Percentiles rank a stretch among this genome's conserved stretches.
phyloP scores from a whole-genome alignment of 306 rosid genomes.

The Gynostemma pentaphyllum region DNA sequence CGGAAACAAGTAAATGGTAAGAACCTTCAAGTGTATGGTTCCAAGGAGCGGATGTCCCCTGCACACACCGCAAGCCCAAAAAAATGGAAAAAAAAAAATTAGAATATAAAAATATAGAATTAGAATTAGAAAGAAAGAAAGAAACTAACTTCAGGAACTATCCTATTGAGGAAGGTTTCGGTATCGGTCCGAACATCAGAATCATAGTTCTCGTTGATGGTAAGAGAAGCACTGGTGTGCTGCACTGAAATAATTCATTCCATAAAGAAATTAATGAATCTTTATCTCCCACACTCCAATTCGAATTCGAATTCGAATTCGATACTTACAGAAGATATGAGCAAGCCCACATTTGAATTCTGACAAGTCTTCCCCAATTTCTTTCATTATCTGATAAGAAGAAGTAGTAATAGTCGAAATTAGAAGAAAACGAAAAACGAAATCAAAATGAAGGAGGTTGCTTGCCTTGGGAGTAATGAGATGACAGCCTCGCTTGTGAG shows the following conservation, averaged over 20 bases:
- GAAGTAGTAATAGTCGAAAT: not conserved
- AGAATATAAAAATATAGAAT: conserved; percentile 6
- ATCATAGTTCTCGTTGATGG: conserved; percentile 89
- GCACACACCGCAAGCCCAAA: conserved; percentile 6
- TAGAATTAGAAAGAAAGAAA: not conserved
- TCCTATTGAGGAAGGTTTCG: conserved; percentile 56
- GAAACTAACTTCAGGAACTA: conserved; percentile 74
- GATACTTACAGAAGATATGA: conserved; percentile 69
- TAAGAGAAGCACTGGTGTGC: conserved; percentile 95
- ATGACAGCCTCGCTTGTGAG: conserved; percentile 74
- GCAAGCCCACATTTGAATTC: conserved; percentile 89
- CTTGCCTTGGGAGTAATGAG: conserved; percentile 78
- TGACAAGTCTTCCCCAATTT: conserved; percentile 70
- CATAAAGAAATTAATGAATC: not conserved
- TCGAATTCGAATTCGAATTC: not conserved
- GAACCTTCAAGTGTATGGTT: conserved; percentile 86
- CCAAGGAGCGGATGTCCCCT: conserved; percentile 93
- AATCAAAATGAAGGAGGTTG: too few relatives aligned
- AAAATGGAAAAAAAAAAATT: not conserved
- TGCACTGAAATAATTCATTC: conserved; percentile 46
- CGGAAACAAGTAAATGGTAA: not conserved
- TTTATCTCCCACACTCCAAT: too few relatives aligned
- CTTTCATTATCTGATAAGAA: conserved; percentile 47
- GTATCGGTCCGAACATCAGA: conserved; percentile 81
- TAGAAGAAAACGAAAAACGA: too few relatives aligned